Evolutionary conservation across 441 rosid species (phyloP), one percentile per base, ranked within the genome.

Genomic region (Aquilaria agallochum): DNA sequence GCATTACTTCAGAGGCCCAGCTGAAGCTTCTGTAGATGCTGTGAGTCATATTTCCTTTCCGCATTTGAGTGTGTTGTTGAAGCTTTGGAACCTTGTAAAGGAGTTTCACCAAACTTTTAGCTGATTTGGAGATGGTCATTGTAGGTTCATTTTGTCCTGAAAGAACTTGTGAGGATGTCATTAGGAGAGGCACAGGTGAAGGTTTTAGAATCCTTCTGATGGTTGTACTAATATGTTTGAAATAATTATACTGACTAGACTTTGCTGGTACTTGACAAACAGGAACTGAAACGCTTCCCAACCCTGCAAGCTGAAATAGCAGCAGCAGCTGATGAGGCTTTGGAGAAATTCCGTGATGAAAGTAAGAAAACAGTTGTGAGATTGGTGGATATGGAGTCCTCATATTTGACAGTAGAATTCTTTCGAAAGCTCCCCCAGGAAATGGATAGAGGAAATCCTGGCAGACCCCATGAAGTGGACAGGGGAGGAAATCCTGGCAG

Each of bases 21-120:
- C 92, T 4, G 97, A 91, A 77, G 97, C 97, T 60, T 89, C 97
- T 46, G 97, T 77, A 2, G 97, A 91, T 73, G 97, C 97, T 62
- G 97, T 91, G 79, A 72, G 90, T 36, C 42, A 69, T 64, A 31
- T 65, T 36, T 4, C 49, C 54, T 55, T 30, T 55, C 49, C 4
- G 15, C n/a, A 31, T 51, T 62, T 59, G 9, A 13, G 5, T 4
- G 5, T 36, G 42, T 8, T 36, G 7, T 36, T 36, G 42, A 36
- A 36, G 42, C 42, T 4, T 36, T 7, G 9, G 31, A 42, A 50
- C 55, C 56, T 14, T 3, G 42, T 36, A 2, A 20, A 20, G 27
- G 42, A 36, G 5, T 8, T 34, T 32, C 9, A 47, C 14, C 31
- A 1, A n/a, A 32, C 9, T 49, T 59, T 56, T 11, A 50, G 61